Conservation (phyloP, 129 eudicot species). For the Apium graveolens region DNA sequence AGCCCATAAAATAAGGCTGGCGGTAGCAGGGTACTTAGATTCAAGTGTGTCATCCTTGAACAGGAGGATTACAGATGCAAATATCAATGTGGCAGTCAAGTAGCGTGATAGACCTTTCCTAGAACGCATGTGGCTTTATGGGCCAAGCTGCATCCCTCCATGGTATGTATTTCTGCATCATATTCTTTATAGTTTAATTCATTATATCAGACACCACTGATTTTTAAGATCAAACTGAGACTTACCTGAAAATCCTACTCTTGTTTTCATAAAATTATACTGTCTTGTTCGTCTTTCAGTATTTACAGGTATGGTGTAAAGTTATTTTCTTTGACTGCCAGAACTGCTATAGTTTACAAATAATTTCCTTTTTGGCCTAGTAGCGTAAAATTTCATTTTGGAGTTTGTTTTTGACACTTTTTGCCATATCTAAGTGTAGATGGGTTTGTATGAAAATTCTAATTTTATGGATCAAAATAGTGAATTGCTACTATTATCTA, state of each 20-base stretch:
- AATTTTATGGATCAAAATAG: not conserved
- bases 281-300: not conserved
- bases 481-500: not conserved
- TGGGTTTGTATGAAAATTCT: not conserved
- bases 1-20: conserved; percentile 55
- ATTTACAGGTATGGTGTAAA: not conserved
- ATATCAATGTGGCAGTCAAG: conserved; percentile 51
- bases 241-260: not conserved
- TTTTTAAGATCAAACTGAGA: not conserved
- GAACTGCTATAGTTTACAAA: not conserved
- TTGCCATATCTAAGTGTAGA: not conserved
- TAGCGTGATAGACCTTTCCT: conserved; percentile 10
- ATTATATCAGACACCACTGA: not conserved
- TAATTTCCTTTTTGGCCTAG: not conserved
- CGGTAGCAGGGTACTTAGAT: conserved; percentile 21
- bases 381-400: not conserved
- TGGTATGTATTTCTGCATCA: not conserved
- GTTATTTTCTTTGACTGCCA: not conserved
- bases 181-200: not conserved
- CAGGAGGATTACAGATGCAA: conserved; percentile 23
- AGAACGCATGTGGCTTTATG: conserved; percentile 14
- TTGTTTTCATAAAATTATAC: not conserved
- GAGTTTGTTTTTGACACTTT: not conserved
- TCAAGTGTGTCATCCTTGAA: conserved; percentile 25
- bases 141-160: conserved; percentile 9